These are phyloP conservation scores for Penicillium paneum DNA, from an alignment of 2,329 filamentous ascomycete species.

Conservation along the genomic window DNA sequence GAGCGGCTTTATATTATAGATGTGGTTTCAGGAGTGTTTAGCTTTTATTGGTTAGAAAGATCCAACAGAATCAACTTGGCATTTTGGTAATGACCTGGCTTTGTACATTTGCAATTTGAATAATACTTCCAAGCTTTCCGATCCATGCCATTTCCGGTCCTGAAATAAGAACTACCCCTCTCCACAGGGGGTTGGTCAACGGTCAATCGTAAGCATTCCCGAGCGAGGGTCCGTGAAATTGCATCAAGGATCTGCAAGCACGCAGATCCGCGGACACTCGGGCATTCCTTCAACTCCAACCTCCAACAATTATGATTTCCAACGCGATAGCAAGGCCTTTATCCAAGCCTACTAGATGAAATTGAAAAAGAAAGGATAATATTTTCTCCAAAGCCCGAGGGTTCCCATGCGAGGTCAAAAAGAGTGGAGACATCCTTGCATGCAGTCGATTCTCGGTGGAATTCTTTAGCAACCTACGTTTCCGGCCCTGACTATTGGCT, in stretches of 20 bases:
- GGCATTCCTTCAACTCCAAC: background rate
- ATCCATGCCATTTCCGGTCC: background rate
- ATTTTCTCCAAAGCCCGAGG: background rate
- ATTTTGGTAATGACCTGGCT: background rate
- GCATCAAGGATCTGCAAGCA: slow-evolving; percentile 4
- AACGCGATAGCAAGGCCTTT: background rate
- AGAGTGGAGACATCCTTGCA: slow-evolving; percentile 20
- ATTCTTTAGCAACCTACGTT: slow-evolving; percentile 8
- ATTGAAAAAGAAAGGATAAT: background rate
- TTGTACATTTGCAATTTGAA: background rate
- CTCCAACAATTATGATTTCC: background rate
- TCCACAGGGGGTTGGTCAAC: background rate
- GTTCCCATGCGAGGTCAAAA: slow-evolving; percentile 1
- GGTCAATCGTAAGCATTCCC: slow-evolving; percentile 3
- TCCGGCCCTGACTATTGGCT: slow-evolving; percentile 14
- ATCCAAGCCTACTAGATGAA: background rate
- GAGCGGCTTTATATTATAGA: background rate
- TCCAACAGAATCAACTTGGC: background rate
- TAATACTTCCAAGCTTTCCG: background rate
- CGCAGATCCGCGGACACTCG: slow-evolving; percentile 1
- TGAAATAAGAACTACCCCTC: background rate
- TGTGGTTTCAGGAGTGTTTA: background rate
- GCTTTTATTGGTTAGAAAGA: background rate
- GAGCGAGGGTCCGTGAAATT: background rate
- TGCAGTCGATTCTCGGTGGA: slow-evolving; percentile 15